phyloP scores from a whole-genome alignment of 768 basidiomycete species.

The Termitomyces sp. region DNA sequence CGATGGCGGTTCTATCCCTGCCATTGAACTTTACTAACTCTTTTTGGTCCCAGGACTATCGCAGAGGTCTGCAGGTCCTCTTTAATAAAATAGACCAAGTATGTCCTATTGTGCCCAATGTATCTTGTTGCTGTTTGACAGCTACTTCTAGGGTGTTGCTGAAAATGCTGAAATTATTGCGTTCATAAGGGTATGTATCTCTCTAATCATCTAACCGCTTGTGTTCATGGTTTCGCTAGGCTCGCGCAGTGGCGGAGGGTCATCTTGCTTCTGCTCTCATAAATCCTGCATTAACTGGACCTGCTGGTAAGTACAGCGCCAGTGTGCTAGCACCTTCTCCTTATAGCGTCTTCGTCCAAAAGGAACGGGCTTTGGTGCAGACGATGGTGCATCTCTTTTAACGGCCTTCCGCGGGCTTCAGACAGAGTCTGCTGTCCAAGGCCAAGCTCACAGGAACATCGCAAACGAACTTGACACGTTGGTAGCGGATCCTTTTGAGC shows the following conservation, averaged over 20 bases:
- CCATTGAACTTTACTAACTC: slow-evolving; percentile 89
- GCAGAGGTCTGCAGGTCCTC: slow-evolving; percentile 74
- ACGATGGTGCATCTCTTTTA: slow-evolving; percentile 80
- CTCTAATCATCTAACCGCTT: background rate
- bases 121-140: slow-evolving; percentile 2
- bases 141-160: slow-evolving; percentile 52
- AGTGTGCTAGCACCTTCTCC: background rate
- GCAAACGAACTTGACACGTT: slow-evolving; percentile 71
- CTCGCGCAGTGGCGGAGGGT: slow-evolving; percentile 66
- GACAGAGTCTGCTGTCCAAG: slow-evolving; percentile 64
- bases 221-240: slow-evolving; percentile 34
- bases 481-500: slow-evolving; percentile 76
- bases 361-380: slow-evolving; percentile 68
- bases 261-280: slow-evolving; percentile 57
- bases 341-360: background rate
- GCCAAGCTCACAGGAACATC: slow-evolving; percentile 65
- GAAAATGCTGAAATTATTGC: slow-evolving; percentile 82
- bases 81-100: slow-evolving; percentile 79
- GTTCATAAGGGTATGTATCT: slow-evolving; percentile 68
- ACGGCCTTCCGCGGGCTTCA: slow-evolving; percentile 80
- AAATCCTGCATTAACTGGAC: slow-evolving; percentile 42
- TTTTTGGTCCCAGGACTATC: slow-evolving; percentile 93
- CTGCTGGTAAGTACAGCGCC: slow-evolving; percentile 35
- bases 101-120: background rate
- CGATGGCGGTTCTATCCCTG: slow-evolving; percentile 85